Percentiles rank a stretch among this genome's conserved stretches.
Conservation (phyloP, 257 asterid species). For the Nicotiana sylvestris region DNA sequence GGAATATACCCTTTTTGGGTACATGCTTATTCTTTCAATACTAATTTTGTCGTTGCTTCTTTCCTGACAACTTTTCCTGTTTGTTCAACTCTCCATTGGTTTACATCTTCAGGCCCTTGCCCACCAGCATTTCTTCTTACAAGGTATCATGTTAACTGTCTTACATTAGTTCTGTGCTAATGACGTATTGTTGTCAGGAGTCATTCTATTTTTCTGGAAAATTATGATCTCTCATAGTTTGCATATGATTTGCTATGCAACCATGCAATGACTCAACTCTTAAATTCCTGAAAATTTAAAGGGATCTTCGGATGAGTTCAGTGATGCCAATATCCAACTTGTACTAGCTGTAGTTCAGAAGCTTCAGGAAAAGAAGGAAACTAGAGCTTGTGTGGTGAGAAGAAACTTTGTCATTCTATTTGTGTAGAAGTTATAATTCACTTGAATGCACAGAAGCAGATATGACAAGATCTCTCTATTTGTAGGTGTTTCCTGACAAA, state of each 20-base stretch:
- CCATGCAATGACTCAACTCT: neutral
- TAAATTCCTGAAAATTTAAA: constrained; percentile 37
- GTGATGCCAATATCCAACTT: constrained; percentile 97
- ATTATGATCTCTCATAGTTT: neutral
- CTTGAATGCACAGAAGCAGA: neutral
- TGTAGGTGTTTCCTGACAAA: constrained; percentile 89
- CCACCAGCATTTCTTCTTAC: constrained; percentile 81
- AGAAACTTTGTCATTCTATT: constrained; percentile 6
- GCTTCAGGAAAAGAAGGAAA: constrained; percentile 75
- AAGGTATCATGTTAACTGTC: constrained; percentile 54
- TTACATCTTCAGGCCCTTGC: constrained; percentile 69
- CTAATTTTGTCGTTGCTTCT: neutral
- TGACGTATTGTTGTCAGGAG: neutral
- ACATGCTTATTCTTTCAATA: neutral
- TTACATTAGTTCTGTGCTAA: neutral
- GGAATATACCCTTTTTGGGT: neutral
- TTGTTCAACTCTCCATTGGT: constrained; percentile 15
- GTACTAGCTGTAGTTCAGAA: constrained; percentile 70
- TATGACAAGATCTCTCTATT: neutral
- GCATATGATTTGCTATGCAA: neutral
- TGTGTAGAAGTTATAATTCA: neutral
- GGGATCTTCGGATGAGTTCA: constrained; percentile 96
- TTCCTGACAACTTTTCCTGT: constrained; percentile 5
- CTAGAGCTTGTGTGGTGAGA: constrained; percentile 84
- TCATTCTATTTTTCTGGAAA: neutral